A percentile compares a stretch with the other conserved stretches of the same genome.
Conservation (phyloP, 208 protist genomes). For the Angomonas ambiguus region DNA sequence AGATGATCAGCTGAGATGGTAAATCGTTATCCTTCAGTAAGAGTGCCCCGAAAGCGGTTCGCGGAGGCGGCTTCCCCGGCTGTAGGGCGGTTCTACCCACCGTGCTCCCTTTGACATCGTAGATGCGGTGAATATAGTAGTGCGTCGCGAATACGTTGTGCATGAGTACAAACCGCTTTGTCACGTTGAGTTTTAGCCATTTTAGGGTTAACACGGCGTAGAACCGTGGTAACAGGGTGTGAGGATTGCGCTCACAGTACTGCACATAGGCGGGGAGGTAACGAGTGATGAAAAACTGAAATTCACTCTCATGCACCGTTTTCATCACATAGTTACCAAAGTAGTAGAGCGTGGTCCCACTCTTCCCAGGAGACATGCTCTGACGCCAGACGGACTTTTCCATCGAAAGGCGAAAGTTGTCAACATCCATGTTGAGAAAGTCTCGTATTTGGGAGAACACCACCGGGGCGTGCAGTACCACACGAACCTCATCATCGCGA, state of each 20-base stretch:
- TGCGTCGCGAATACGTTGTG: conserved; percentile 88
- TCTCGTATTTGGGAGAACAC: conserved; percentile 78
- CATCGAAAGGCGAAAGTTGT: conserved; percentile 37
- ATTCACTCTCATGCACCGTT: conserved; percentile 73
- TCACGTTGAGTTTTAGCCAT: conserved; percentile 39
- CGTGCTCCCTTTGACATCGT: conserved; percentile 91
- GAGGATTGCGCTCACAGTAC: conserved; percentile 77
- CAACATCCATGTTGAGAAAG: conserved; percentile 55
- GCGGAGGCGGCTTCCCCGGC: conserved; percentile 45
- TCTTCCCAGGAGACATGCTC: conserved; percentile 80
- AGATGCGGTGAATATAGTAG: conserved; percentile 88
- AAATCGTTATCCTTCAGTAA: conserved; percentile 89
- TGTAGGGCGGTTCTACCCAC: conserved; percentile 58
- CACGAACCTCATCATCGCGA: conserved; percentile 62
- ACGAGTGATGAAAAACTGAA: conserved; percentile 54
- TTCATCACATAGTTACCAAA: conserved; percentile 91
- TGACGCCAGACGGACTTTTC: conserved; percentile 57
- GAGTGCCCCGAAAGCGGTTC: conserved; percentile 74
- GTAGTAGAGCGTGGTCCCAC: conserved; percentile 78
- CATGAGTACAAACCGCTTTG: conserved; percentile 88
- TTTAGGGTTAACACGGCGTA: conserved; percentile 75
- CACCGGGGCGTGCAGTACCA: conserved; percentile 68
- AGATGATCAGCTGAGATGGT: conserved; percentile 76
- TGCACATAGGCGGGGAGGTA: conserved; percentile 71
- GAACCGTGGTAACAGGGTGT: conserved; percentile 85